Percentiles rank a stretch among this genome's conserved stretches.
phyloP scores from a whole-genome alignment of 345 rosid species.

The Excoecaria agallocha region DNA sequence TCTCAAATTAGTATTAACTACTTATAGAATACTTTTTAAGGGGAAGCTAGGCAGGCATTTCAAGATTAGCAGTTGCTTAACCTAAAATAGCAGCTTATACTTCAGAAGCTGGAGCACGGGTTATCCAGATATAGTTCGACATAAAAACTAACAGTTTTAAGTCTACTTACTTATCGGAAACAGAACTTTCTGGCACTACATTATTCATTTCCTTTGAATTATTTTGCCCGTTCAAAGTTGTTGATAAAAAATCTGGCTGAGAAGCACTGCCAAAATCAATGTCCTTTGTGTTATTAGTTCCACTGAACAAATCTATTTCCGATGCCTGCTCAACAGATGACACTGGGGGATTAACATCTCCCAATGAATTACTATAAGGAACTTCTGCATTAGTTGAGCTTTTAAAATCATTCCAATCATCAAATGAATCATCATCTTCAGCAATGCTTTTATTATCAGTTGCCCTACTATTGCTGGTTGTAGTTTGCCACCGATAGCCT shows the following conservation, averaged over 20 bases:
- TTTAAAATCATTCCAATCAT: neutral
- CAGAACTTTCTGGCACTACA: constrained; percentile 36
- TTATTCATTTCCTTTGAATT: constrained; percentile 23
- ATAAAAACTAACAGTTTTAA: neutral
- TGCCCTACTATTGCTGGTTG: constrained; percentile 21
- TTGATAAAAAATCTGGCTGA: constrained; percentile 43
- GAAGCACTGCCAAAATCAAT: constrained; percentile 35
- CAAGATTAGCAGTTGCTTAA: neutral
- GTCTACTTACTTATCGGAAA: constrained; percentile 43
- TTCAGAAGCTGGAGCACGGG: neutral
- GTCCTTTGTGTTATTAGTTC: constrained; percentile 22
- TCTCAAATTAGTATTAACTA: neutral
- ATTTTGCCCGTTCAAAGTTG: constrained; percentile 29
- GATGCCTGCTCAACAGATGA: constrained; percentile 33
- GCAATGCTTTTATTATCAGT: constrained; percentile 11
- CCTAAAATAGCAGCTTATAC: neutral
- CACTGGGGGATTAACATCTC: constrained; percentile 19
- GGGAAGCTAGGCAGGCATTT: neutral
- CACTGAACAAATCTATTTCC: constrained; percentile 36
- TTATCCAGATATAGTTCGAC: neutral
- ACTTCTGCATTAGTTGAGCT: constrained; percentile 7
- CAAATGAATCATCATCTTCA: neutral
- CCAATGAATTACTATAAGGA: constrained; percentile 26
- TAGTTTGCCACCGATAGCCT: constrained; percentile 38
- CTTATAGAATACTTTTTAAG: neutral